These are phyloP conservation scores for Aspergillus sp. DNA, from an alignment of 2,329 filamentous ascomycete species.

Conservation along the genomic window DNA sequence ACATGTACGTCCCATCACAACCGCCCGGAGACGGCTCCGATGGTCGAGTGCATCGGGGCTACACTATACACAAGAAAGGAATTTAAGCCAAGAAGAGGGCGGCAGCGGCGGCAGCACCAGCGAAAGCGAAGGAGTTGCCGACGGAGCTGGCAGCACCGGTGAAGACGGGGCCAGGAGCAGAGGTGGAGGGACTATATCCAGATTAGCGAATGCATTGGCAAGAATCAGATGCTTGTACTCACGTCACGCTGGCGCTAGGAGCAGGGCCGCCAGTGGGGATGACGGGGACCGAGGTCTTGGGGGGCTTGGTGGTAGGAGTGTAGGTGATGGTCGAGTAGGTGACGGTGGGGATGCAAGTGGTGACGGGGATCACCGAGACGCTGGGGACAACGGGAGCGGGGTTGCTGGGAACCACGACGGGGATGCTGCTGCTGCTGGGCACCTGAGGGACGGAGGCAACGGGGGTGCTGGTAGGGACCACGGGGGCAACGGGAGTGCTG, in stretches of 20 bases:
- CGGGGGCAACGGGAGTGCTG: conserved; percentile 10
- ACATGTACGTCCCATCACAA: conserved; percentile 6
- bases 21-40: conserved; percentile 4
- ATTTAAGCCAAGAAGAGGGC: conserved; percentile 35
- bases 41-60: conserved; percentile 19
- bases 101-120: conserved; percentile 29
- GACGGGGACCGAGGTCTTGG: conserved; percentile 15
- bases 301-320: conserved; percentile 9
- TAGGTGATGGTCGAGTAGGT: conserved; percentile 29
- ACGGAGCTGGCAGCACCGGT: conserved; percentile 30
- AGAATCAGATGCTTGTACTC: conserved; percentile 7
- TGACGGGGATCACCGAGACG: conserved; percentile 27
- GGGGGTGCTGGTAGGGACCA: conserved; percentile 11
- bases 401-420: conserved; percentile 15
- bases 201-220: not conserved
- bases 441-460: conserved; percentile 13
- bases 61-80: conserved; percentile 27
- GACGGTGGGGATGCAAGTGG: conserved; percentile 33
- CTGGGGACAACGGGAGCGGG: conserved; percentile 9
- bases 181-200: conserved; percentile 15
- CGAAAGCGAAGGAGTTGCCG: conserved; percentile 27
- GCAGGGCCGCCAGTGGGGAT: conserved; percentile 14
- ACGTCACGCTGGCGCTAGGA: conserved; percentile 16
- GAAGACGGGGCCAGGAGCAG: conserved; percentile 18
- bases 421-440: conserved; percentile 4